These are phyloP conservation scores for Haplographium delicatum DNA, from an alignment of 495 filamentous ascomycete species.

Conservation along the genomic window DNA sequence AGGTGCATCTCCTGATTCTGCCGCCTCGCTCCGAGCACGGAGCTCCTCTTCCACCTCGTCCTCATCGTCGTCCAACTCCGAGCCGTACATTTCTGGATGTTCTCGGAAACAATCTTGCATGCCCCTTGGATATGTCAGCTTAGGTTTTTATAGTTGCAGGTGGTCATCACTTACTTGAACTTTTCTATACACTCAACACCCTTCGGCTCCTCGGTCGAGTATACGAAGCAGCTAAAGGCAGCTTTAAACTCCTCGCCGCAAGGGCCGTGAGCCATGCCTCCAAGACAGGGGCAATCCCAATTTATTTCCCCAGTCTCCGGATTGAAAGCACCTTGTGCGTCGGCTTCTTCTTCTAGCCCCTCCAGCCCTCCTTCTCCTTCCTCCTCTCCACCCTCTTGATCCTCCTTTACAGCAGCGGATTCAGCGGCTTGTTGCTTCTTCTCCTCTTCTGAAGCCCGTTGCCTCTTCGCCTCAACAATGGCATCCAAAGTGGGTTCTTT, in stretches of 20 bases:
- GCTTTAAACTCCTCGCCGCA: slow-evolving; percentile 92
- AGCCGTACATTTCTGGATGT: slow-evolving; percentile 86
- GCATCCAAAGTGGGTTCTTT: slow-evolving; percentile 45
- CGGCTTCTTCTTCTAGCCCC: slow-evolving; percentile 74
- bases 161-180: slow-evolving; percentile 72
- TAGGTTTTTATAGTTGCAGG: background rate
- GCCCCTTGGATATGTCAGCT: slow-evolving; percentile 46
- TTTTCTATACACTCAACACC: slow-evolving; percentile 97
- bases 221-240: slow-evolving; percentile 97
- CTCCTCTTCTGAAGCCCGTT: slow-evolving; percentile 28
- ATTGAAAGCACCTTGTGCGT: slow-evolving; percentile 87
- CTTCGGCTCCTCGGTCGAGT: slow-evolving; percentile 91
- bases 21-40: slow-evolving; percentile 11
- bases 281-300: slow-evolving; percentile 98
- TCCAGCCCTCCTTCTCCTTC: slow-evolving; percentile 32
- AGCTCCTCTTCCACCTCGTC: slow-evolving; percentile 39
- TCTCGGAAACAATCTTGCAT: slow-evolving; percentile 97
- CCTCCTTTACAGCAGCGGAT: slow-evolving; percentile 13
- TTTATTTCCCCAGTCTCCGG: slow-evolving; percentile 99
- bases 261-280: slow-evolving; percentile 95
- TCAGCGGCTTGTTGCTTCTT: slow-evolving; percentile 19
- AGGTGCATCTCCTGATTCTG: slow-evolving; percentile 1
- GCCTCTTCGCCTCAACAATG: slow-evolving; percentile 45
- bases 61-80: slow-evolving; percentile 87
- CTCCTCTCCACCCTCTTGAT: slow-evolving; percentile 14